Evolutionary conservation across 805 yeast species (phyloP), one percentile per base, ranked within the genome.

Genomic region (Kazachstania taianensis): DNA sequence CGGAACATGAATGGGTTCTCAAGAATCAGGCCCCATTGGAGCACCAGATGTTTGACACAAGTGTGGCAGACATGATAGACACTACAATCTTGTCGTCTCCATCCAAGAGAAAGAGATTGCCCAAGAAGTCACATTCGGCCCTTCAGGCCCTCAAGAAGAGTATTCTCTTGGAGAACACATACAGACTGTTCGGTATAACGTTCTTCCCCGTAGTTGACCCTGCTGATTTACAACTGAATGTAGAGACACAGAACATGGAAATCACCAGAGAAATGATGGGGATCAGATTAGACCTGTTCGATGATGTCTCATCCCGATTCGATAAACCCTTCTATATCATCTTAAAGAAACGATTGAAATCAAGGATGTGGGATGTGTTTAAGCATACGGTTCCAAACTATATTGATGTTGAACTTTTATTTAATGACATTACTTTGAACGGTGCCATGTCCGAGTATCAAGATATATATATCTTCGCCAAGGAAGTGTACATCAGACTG

Each of bases 201-300:
- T 52, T 53, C 7, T 63, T 65, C 38, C 68, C 68, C 0, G 49
- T 62, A 1, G 53, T 53, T 9, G 65, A 62, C 32, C 66, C 67
- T 4, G 39, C 52, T n/a, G 54, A 54, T 28, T 31, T 52, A 7
- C 31, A 37, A 23, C 23, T 46, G 2, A 33, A 47, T 31, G 35
- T 38, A 1, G 45, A 35, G 7, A 39, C 41, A 3, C 36, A 33
- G 6, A 40, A 40, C 18, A 35, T 46, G 29, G 40, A 38, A 7
- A 39, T 42, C 5, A 34, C 32, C 10, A 39, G 53, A 28, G 44
- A 46, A 15, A 50, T 62, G 45, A 13, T 63, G 1, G 68, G 68
- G 2, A 48, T 65, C n/a, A 44, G 69, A 28, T 48, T 65, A n/a
- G 69, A 65, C 38, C 42, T 61, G 1, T 63, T 55, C 37, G 55